Evolutionary conservation across 345 rosid genomes (phyloP).

Genomic region (Cardamine resedifolia): DNA sequence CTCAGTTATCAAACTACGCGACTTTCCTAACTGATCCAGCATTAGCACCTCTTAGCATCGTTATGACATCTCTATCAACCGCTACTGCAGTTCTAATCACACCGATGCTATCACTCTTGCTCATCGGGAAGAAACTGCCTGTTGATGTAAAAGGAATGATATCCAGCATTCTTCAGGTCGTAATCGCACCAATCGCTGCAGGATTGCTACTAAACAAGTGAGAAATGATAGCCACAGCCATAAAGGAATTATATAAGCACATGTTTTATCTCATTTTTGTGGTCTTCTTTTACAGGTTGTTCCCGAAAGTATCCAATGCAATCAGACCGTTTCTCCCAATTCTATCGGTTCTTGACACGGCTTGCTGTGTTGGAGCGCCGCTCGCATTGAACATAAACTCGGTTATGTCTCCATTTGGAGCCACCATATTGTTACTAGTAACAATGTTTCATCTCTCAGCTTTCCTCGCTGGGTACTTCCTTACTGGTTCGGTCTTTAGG

Average conservation of each 20-base stretch:
- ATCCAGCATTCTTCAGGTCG: conserved; percentile 86
- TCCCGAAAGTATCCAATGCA: conserved; percentile 62
- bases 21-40: conserved; percentile 82
- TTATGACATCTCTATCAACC: conserved; percentile 91
- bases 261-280: background rate
- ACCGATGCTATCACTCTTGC: conserved; percentile 76
- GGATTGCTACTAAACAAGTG: conserved; percentile 88
- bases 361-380: conserved; percentile 90
- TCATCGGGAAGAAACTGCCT: conserved; percentile 83
- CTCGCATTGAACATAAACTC: conserved; percentile 77
- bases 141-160: conserved; percentile 95
- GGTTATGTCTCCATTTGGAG: conserved; percentile 75
- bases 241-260: background rate
- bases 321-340: conserved; percentile 72
- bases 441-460: conserved; percentile 71
- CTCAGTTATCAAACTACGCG: conserved; percentile 93
- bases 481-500: conserved; percentile 59
- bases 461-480: conserved; percentile 65
- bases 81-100: conserved; percentile 84
- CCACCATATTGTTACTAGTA: conserved; percentile 49
- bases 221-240: background rate
- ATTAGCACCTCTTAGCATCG: conserved; percentile 88
- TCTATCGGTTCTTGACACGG: conserved; percentile 78
- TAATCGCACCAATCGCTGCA: conserved; percentile 72
- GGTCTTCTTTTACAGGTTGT: conserved; percentile 49